Conservation (phyloP, 805 yeast species). For the Lipomyces sp. region DNA sequence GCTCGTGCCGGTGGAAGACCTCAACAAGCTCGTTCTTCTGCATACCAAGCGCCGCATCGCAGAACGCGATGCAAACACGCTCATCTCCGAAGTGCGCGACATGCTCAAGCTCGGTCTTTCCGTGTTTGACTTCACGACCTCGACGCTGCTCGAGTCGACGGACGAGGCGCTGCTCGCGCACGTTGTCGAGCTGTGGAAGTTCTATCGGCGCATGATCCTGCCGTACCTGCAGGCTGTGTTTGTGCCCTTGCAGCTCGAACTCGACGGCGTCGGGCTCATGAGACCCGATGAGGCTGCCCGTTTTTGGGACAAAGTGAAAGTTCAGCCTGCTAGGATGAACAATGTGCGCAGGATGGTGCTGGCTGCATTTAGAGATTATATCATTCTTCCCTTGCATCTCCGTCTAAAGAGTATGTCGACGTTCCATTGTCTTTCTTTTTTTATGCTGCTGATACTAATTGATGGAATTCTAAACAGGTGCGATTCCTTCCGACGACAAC, state of each 20-base stretch:
- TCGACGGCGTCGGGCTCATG: slow-evolving; percentile 45
- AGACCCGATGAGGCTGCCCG: slow-evolving; percentile 39
- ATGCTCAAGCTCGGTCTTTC: slow-evolving; percentile 36
- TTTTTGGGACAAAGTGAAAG: slow-evolving; percentile 37
- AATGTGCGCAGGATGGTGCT: slow-evolving; percentile 36
- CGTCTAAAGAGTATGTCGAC: slow-evolving; percentile 9
- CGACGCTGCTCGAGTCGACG: slow-evolving; percentile 37
- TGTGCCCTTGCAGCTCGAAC: slow-evolving; percentile 55
- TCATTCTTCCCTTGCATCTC: slow-evolving; percentile 36
- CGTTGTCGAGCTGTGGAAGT: slow-evolving; percentile 40
- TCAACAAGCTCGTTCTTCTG: slow-evolving; percentile 47
- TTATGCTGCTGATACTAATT: not conserved
- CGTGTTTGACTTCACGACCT: slow-evolving; percentile 37
- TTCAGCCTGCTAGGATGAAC: slow-evolving; percentile 27
- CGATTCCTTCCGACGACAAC: slow-evolving; percentile 1
- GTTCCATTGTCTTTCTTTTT: not conserved
- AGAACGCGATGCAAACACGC: slow-evolving; percentile 39
- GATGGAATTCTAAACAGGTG: not conserved
- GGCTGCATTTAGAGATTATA: slow-evolving; percentile 39
- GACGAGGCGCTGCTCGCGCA: slow-evolving; percentile 33
- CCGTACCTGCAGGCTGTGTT: slow-evolving; percentile 61
- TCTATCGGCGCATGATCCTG: slow-evolving; percentile 52
- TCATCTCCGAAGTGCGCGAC: slow-evolving; percentile 48
- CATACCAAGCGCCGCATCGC: slow-evolving; percentile 43
- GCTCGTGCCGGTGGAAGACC: slow-evolving; percentile 55